Conservation (phyloP, 1,284 basidiomycete genomes). For the Cutaneotrichosporon spelunceum region DNA sequence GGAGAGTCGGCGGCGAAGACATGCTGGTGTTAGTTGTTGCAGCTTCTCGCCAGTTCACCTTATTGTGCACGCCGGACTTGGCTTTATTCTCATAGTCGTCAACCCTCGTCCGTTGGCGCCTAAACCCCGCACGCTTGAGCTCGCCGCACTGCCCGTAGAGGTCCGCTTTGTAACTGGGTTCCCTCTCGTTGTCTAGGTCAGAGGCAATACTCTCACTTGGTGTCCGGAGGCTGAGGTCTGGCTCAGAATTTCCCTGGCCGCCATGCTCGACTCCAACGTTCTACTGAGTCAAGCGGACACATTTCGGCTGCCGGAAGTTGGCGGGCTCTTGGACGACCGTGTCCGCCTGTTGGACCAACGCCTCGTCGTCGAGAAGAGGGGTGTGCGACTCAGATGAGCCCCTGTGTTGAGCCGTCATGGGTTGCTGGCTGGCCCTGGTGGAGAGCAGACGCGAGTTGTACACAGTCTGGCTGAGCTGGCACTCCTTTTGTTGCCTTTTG, state of each 20-base stretch:
- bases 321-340: neutral
- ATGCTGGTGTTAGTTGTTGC: neutral
- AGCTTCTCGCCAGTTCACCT: neutral
- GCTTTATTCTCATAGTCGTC: neutral
- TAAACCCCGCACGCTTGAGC: neutral
- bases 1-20: constrained; percentile 5
- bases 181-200: neutral
- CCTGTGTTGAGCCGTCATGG: neutral
- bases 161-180: neutral
- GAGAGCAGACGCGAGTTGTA: neutral
- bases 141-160: neutral
- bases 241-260: neutral
- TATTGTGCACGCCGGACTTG: neutral
- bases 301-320: neutral
- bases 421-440: neutral
- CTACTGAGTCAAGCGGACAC: neutral
- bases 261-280: neutral
- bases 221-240: neutral
- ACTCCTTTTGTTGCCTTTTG: neutral
- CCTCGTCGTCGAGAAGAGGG: neutral
- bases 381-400: neutral
- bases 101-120: neutral
- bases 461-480: neutral
- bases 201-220: neutral
- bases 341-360: neutral